phyloP scores from a whole-genome alignment of 2,329 filamentous ascomycete genomes.

The Fusarium acutatum region DNA sequence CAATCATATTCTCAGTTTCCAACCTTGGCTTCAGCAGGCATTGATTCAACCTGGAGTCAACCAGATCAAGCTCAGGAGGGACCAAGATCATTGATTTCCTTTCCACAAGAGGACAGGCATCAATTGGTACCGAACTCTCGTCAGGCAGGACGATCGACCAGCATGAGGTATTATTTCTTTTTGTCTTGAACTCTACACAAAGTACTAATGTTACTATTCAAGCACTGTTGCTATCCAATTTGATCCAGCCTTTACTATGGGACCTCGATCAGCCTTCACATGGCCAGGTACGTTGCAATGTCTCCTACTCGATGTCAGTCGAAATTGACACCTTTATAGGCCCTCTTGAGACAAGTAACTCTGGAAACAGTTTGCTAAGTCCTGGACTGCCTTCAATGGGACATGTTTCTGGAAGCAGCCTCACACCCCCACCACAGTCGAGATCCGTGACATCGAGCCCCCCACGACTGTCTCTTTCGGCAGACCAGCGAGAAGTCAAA shows the following conservation, averaged over 20 bases:
- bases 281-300: constrained; percentile 56
- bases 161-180: constrained; percentile 36
- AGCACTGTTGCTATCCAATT: constrained; percentile 62
- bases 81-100: constrained; percentile 25
- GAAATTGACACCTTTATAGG: constrained; percentile 28
- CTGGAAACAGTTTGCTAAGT: constrained; percentile 50
- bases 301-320: not conserved
- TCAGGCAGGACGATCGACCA: constrained; percentile 21
- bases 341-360: constrained; percentile 47
- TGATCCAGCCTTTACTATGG: constrained; percentile 62
- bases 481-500: constrained; percentile 70
- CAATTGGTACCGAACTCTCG: constrained; percentile 18
- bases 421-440: constrained; percentile 59
- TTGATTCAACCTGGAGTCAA: constrained; percentile 39
- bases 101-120: constrained; percentile 24
- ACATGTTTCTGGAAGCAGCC: constrained; percentile 58
- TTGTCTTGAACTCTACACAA: not conserved
- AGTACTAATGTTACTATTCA: constrained; percentile 19
- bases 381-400: constrained; percentile 58
- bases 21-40: constrained; percentile 28
- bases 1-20: constrained; percentile 40
- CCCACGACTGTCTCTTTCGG: constrained; percentile 61
- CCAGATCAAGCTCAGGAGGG: constrained; percentile 30
- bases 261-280: constrained; percentile 57
- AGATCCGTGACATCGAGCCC: constrained; percentile 67